Conservation (phyloP, 1,139 yeast genomes). For the Taphrina confusa region DNA sequence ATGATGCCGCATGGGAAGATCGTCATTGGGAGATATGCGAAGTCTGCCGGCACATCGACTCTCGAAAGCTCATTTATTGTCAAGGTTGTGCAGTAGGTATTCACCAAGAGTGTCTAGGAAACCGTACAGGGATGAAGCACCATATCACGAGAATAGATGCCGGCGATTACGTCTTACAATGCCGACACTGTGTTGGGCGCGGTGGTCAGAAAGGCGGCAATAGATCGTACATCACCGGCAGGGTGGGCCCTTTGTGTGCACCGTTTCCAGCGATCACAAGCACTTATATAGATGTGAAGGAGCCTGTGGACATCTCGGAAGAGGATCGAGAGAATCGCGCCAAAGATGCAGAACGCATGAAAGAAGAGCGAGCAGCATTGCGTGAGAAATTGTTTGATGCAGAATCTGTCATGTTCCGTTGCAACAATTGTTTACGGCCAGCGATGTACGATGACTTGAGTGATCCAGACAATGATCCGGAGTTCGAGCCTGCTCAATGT, state of each 20-base stretch:
- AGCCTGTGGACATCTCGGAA: background rate
- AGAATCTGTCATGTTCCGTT: constrained; percentile 24
- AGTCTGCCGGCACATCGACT: constrained; percentile 23
- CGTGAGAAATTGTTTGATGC: constrained; percentile 8
- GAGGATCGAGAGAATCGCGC: constrained; percentile 2
- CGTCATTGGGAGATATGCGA: constrained; percentile 38
- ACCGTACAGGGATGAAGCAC: constrained; percentile 6
- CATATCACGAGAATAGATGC: constrained; percentile 30
- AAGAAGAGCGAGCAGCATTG: constrained; percentile 3
- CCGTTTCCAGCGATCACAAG: constrained; percentile 18
- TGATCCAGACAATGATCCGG: constrained; percentile 19
- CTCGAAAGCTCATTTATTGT: constrained; percentile 37
- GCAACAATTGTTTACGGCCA: constrained; percentile 26
- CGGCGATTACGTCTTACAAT: constrained; percentile 36
- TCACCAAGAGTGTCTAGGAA: constrained; percentile 37
- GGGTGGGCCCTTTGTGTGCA: constrained; percentile 33
- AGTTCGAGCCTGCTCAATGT: constrained; percentile 28
- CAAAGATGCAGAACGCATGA: constrained; percentile 16
- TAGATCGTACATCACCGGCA: constrained; percentile 36
- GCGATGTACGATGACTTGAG: constrained; percentile 27
- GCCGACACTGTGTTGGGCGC: constrained; percentile 37
- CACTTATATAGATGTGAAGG: background rate
- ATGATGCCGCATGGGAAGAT: constrained; percentile 35
- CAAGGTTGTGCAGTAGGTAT: constrained; percentile 40
- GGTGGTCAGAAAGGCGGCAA: constrained; percentile 29